Evolutionary conservation across 352 stramenopile species (phyloP), one percentile per base, ranked within the genome.

Genomic region (Pythium angustatum): DNA sequence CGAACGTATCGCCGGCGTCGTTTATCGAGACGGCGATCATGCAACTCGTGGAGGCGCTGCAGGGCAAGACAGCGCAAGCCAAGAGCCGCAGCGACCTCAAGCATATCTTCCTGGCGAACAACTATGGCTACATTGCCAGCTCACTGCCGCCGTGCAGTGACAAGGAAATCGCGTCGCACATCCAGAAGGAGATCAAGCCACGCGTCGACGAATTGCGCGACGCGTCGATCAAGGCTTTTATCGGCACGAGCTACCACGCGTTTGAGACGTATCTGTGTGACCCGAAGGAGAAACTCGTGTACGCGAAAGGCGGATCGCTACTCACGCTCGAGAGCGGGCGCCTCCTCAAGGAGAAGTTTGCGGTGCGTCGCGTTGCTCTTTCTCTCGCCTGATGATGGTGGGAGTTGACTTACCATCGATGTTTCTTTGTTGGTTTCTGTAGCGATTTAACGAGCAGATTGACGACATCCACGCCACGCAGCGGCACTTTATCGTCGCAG

Each of bases 81-180:
- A 90, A 89, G 68, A 76, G 71, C 2, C 78, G 82, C 61, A 63
- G 68, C 21, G 78, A 86, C 19, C 64, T 92, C 21, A 88, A 87
- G 45, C 75, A 81, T 19, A 71, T 98, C n/a, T 98, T 98, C 66
- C 81, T 98, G 27, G 86, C 93, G 41, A 98, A 98, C 77, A 98
- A 98, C 66, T 94, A 88, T 17, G 91, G 90, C 43, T 98, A 96
- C 64, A 75, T 98, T 15, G 70, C 85, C 11, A 92, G 89, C 34
- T 86, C 91, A 26, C 71, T 98, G 12, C 76, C 78, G 6, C 76
- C 73, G 33, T 90, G 84, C 26, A 65, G 69, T 15, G 79, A 88
- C 21, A 69, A 75, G 28, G 74, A 83, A 26, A 71, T 91, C 10
- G 78, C 85, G 44, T 56, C 60, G 1, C 73, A 88, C 21, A 71